Base-by-base conservation (phyloP, 345 rosid species). In the Bruguiera parviflora region DNA sequence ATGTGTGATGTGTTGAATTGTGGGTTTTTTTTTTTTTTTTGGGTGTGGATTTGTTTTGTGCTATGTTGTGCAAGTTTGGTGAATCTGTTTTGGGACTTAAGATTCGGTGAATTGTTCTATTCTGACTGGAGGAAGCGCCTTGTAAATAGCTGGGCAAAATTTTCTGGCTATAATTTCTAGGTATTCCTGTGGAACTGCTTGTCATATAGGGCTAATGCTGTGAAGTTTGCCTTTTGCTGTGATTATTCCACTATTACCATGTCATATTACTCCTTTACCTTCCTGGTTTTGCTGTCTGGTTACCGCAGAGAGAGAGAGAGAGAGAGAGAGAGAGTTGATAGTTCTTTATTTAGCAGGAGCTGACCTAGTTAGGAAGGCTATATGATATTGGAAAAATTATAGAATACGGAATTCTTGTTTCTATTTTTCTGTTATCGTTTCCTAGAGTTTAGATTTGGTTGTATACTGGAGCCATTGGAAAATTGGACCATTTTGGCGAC, bases 1-100 rank as follows among this genome's bases (percentile, higher is more conserved):
- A 56, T 25, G 58, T 1, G 58, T 8, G 71, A 67, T 56, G 55
- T 67, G 71, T 24, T 56, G 63, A 57, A 55, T 67, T 56, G 22
- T 67, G 53, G 25, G 53, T 18, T 65, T 65, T 52, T 24, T 22
- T 39, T 5, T 35, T 16, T 5, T 2, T 10, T 62, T 37, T 11
- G 35, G 22, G n/a, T 37, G 53, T 24, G 8, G 19, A 43, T 64
- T 64, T 4, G n/a, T 22, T 24, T 21, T 20, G 25, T 27, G 21
- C 20, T 15, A 13, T 43, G 3, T 15, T 43, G 49, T 13, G 49
- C 18, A 43, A 43, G 49, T 43, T 43, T 55, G 47, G 62, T 22
- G 15, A 32, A 6, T 51, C 19, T 47, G 7, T 58, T 33, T 18
- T 5, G 31, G 21, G 47, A 7, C 1, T 33, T 27, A 8, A 27